A percentile compares a stretch with the other conserved stretches of the same genome.
Evolutionary conservation across 2,329 filamentous ascomycete species (phyloP).

Genomic region (Colletotrichum agaves): DNA sequence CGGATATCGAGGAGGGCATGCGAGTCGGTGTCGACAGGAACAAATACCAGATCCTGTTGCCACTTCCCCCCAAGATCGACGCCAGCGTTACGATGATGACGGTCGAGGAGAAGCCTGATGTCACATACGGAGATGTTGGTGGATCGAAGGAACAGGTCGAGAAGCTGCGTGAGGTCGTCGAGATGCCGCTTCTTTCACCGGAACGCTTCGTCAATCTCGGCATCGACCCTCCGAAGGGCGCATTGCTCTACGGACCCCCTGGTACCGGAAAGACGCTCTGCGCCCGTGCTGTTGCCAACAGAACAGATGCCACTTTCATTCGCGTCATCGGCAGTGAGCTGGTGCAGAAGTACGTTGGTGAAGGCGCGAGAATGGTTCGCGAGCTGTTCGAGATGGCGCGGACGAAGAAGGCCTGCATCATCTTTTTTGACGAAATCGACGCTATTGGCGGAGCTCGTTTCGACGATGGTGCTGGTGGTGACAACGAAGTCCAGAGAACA

Average conservation of each 20-base stretch:
- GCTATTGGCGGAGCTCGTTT: constrained; percentile 96
- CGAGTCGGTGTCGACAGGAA: constrained; percentile 97
- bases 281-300: constrained; percentile 94
- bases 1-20: constrained; percentile 99
- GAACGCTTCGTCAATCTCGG: constrained; percentile 99
- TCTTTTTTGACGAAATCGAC: constrained; percentile 99
- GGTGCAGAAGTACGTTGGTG: constrained; percentile 98
- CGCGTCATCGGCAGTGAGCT: constrained; percentile 97
- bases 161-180: constrained; percentile 97
- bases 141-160: constrained; percentile 99
- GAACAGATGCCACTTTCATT: constrained; percentile 98
- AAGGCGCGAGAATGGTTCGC: constrained; percentile 97
- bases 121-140: constrained; percentile 98
- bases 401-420: constrained; percentile 99
- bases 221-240: constrained; percentile 98
- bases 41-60: constrained; percentile 99
- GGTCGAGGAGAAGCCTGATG: constrained; percentile 98
- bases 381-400: constrained; percentile 99
- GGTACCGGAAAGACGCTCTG: constrained; percentile 99
- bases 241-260: constrained; percentile 93
- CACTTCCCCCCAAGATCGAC: constrained; percentile 97
- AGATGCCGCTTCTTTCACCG: constrained; percentile 96
- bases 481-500: constrained; percentile 97
- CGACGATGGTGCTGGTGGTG: constrained; percentile 94
- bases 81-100: constrained; percentile 99